Evolutionary conservation across 495 filamentous ascomycete species (phyloP).

Genomic region (Aspergillus hancockii): DNA sequence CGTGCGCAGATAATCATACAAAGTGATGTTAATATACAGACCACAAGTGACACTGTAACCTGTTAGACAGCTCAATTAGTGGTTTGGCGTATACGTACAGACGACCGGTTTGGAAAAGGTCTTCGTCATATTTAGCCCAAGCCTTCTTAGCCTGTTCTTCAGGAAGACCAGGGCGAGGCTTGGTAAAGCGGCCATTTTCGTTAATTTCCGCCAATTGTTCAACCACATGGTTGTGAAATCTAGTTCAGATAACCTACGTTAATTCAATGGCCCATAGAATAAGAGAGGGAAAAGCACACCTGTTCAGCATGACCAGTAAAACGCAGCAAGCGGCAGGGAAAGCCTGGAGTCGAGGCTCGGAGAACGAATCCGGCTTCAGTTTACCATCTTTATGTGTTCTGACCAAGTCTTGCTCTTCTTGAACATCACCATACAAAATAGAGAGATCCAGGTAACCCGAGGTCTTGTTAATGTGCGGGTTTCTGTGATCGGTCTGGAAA

Average conservation of each 20-base stretch:
- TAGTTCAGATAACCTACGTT: background rate
- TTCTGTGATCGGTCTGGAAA: slow-evolving; percentile 58
- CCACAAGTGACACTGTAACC: slow-evolving; percentile 64
- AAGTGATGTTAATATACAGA: slow-evolving; percentile 80
- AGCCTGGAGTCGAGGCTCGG: slow-evolving; percentile 54
- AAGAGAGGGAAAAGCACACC: slow-evolving; percentile 17
- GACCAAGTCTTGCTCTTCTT: slow-evolving; percentile 57
- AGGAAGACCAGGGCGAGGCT: slow-evolving; percentile 49
- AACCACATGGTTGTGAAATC: slow-evolving; percentile 81
- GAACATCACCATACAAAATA: slow-evolving; percentile 57
- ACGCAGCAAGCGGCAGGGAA: slow-evolving; percentile 59
- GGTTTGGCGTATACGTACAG: slow-evolving; percentile 38
- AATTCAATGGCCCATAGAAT: background rate
- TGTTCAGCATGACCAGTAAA: slow-evolving; percentile 57
- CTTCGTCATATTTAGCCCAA: slow-evolving; percentile 74
- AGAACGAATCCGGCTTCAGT: slow-evolving; percentile 59
- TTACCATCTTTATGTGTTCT: slow-evolving; percentile 58
- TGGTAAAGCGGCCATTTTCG: slow-evolving; percentile 68
- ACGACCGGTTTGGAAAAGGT: slow-evolving; percentile 80
- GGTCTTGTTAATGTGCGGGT: slow-evolving; percentile 55
- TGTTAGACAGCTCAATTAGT: slow-evolving; percentile 12
- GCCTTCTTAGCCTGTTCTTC: slow-evolving; percentile 56
- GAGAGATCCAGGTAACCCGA: slow-evolving; percentile 61
- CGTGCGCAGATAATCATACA: slow-evolving; percentile 81
- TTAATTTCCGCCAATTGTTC: slow-evolving; percentile 69